Percentiles rank a stretch among this genome's conserved stretches.
These are phyloP conservation scores for Kappamyces sp. DNA, from an alignment of 192 early-diverging fungal species.

Conservation along the genomic window DNA sequence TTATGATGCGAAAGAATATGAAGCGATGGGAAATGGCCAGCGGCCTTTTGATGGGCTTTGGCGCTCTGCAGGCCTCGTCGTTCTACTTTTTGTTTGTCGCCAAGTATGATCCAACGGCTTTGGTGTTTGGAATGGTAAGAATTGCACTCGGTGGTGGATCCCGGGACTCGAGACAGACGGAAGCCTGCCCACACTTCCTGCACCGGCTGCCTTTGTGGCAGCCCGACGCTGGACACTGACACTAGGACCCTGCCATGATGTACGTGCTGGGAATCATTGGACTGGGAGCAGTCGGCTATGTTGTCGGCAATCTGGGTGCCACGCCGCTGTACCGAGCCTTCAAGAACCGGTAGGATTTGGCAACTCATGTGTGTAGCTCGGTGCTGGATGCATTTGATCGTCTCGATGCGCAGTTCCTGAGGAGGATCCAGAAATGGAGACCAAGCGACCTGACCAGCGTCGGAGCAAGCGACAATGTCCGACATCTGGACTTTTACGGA, in stretches of 20 bases:
- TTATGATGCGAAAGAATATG: too few relatives aligned
- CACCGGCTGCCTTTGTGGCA: too few relatives aligned
- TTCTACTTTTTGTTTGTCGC: constrained; percentile 15
- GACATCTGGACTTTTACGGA: constrained; percentile 9
- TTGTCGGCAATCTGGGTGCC: constrained; percentile 6
- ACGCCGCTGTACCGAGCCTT: constrained; percentile 10
- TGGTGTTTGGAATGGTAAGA: constrained; percentile 1
- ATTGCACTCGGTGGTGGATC: neutral
- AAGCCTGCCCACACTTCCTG: too few relatives aligned
- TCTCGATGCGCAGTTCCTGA: constrained; percentile 14
- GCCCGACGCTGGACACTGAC: too few relatives aligned
- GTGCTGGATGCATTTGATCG: constrained; percentile 6
- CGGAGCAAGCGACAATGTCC: constrained; percentile 11
- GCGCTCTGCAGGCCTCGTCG: neutral
- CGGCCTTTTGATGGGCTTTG: too few relatives aligned
- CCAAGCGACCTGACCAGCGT: constrained; percentile 5
- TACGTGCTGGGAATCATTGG: neutral
- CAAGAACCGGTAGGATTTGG: neutral
- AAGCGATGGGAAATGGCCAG: too few relatives aligned
- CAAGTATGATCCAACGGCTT: constrained; percentile 12
- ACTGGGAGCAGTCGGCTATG: neutral
- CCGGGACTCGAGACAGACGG: too few relatives aligned
- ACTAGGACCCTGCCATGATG: too few relatives aligned
- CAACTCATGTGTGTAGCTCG: neutral
- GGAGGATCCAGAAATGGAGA: constrained; percentile 2